Base-by-base conservation (phyloP, 768 basidiomycete genomes). In the Rhodotorula diobovata region DNA sequence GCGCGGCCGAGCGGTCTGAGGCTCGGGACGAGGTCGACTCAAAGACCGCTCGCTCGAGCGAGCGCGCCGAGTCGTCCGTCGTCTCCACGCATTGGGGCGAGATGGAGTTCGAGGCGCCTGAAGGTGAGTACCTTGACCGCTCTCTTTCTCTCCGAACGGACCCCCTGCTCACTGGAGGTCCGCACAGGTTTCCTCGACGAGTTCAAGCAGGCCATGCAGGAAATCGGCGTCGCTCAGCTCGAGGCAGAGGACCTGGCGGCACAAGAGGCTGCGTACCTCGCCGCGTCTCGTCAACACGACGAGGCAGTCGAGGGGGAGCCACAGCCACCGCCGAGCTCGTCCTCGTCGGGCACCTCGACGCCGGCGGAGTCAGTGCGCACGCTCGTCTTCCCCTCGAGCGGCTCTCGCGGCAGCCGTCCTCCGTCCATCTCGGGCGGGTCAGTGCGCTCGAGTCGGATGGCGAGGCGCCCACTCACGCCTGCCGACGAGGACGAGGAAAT, bases 71-170 rank as follows among this genome's bases (percentile, higher is more conserved):
- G 28, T 64, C 66, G 14, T 64, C 62, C 18, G 62, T 60, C 30
- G 43, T 64, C 2, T 60, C 66, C 45, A 72, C 71, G 2, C 66
- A 64, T 25, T 67, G 71, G 71, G 71, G 66, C 20, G 71, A 67
- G 11, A 50, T 37, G 2, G 64, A 67, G 37, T 72, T 72, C 35
- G 66, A 67, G 5, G 66, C 66, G 25, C 70, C 70, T 1, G 61
- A 67, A 16, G 70, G 70, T 71, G 48, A 37, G 70, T 51, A 10
- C 39, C 30, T 25, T 32, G 14, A 35, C 15, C 30, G 12, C 12
- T 15, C 28, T 5, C 25, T 16, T 5, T 12, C 37, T 2, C 2
- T 20, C 21, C 35, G 23, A 10, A 2, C 55, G 25, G 25, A 56
- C 23, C 20, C n/a, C 34, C 15, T 18, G 1, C 11, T 1, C 18